These are phyloP conservation scores for Macaranga tanarius DNA, from an alignment of 441 rosid genomes.

Conservation along the genomic window DNA sequence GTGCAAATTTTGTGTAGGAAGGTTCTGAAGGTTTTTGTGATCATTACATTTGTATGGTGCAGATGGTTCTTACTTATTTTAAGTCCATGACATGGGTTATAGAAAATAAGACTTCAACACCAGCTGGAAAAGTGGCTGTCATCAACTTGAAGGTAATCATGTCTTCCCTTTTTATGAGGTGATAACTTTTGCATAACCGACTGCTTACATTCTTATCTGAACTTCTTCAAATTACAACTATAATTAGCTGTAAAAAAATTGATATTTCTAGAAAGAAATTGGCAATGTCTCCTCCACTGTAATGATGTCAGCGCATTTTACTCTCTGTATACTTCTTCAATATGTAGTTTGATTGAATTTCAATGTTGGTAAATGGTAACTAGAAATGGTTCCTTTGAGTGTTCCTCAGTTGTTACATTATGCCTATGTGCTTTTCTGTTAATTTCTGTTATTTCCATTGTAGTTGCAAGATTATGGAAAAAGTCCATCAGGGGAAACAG, in stretches of 20 bases:
- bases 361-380: not conserved
- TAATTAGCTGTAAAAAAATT: conserved; percentile 8
- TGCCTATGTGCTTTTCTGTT: not conserved
- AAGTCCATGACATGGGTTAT: conserved; percentile 72
- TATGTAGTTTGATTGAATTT: not conserved
- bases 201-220: not conserved
- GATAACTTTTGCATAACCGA: not conserved
- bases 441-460: conserved; percentile 16
- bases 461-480: conserved; percentile 62
- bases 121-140: conserved; percentile 52
- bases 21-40: conserved; percentile 15
- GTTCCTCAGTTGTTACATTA: not conserved
- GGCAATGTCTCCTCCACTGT: conserved; percentile 4
- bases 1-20: not conserved
- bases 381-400: conserved; percentile 7
- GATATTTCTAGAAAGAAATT: conserved; percentile 2
- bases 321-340: conserved; percentile 4
- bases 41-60: conserved; percentile 17
- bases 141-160: conserved; percentile 55
- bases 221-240: not conserved
- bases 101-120: conserved; percentile 46
- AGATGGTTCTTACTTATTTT: conserved; percentile 67
- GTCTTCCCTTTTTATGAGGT: conserved; percentile 21
- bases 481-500: conserved; percentile 54
- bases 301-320: conserved; percentile 8